These are phyloP conservation scores for Ophiobolus disseminans DNA, from an alignment of 2,329 filamentous ascomycete genomes.

Conservation along the genomic window DNA sequence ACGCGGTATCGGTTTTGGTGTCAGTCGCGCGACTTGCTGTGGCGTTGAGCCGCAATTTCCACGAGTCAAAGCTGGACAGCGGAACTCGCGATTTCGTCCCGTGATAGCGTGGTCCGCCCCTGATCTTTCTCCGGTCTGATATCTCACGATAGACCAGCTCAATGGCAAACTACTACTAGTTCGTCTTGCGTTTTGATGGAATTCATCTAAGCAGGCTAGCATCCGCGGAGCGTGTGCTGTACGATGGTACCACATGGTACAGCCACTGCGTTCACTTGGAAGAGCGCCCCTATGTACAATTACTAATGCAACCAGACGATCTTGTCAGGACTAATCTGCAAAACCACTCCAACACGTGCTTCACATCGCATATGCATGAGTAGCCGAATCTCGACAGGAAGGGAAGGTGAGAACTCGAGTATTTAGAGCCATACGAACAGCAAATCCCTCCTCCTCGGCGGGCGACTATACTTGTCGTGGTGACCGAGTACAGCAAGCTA, in stretches of 20 bases:
- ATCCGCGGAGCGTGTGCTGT: neutral
- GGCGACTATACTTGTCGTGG: too few relatives aligned
- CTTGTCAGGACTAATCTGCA: too few relatives aligned
- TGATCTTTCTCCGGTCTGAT: neutral
- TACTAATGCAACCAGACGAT: neutral
- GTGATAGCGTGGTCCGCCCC: constrained; percentile 1
- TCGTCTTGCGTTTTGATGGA: too few relatives aligned
- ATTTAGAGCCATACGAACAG: neutral
- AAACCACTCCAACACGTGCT: too few relatives aligned
- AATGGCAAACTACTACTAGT: neutral
- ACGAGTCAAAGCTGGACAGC: constrained; percentile 5
- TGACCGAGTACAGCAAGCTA: too few relatives aligned
- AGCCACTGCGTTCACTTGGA: neutral
- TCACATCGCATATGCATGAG: neutral
- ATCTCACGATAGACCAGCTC: neutral
- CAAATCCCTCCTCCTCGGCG: too few relatives aligned
- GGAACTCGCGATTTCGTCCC: neutral
- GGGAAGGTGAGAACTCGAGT: constrained; percentile 5
- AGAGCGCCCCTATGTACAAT: neutral
- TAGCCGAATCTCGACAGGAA: neutral
- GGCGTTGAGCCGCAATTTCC: constrained; percentile 1
- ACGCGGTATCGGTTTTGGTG: too few relatives aligned
- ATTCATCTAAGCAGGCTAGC: too few relatives aligned
- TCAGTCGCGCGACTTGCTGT: too few relatives aligned
- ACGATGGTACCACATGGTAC: neutral